Percentiles rank a stretch among this genome's conserved stretches.
Conservation (phyloP, 2,329 filamentous ascomycete species). For the Plectosphaerella sp. region DNA sequence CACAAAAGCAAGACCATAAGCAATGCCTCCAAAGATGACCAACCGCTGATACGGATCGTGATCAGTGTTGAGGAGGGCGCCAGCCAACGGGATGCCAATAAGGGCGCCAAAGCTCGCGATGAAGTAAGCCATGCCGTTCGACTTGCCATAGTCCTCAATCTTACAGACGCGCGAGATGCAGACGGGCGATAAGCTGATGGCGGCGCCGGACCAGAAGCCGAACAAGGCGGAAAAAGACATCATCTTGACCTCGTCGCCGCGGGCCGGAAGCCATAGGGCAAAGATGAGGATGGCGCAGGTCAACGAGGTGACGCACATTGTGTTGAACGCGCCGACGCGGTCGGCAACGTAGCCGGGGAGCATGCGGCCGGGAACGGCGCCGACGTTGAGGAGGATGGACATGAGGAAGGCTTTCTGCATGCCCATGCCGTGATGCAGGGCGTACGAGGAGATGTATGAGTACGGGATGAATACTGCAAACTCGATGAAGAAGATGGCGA, state of each 20-base stretch:
- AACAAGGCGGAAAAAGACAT: slow-evolving; percentile 62
- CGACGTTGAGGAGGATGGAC: slow-evolving; percentile 65
- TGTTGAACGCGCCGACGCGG: slow-evolving; percentile 65
- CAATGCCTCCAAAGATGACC: slow-evolving; percentile 46
- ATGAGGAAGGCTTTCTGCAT: slow-evolving; percentile 59
- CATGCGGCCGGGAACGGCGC: slow-evolving; percentile 62
- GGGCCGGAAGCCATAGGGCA: slow-evolving; percentile 57
- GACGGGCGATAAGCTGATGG: slow-evolving; percentile 67
- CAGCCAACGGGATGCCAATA: slow-evolving; percentile 55
- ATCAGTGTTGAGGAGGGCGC: slow-evolving; percentile 41
- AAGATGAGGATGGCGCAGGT: slow-evolving; percentile 39
- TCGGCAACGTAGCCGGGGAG: slow-evolving; percentile 66
- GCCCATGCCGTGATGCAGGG: slow-evolving; percentile 48
- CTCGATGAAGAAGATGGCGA: slow-evolving; percentile 54
- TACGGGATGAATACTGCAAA: slow-evolving; percentile 62
- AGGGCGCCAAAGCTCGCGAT: slow-evolving; percentile 58
- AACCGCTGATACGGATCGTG: slow-evolving; percentile 46
- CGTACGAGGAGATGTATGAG: slow-evolving; percentile 64
- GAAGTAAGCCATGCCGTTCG: slow-evolving; percentile 67
- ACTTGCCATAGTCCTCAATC: slow-evolving; percentile 64
- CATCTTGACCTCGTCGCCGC: slow-evolving; percentile 40
- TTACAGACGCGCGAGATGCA: slow-evolving; percentile 68
- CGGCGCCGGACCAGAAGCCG: slow-evolving; percentile 66
- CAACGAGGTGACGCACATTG: slow-evolving; percentile 55
- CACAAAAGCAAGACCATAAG: slow-evolving; percentile 40